Evolutionary conservation across 306 rosid species (phyloP).

Genomic region (Fragaria nilgerrensis): DNA sequence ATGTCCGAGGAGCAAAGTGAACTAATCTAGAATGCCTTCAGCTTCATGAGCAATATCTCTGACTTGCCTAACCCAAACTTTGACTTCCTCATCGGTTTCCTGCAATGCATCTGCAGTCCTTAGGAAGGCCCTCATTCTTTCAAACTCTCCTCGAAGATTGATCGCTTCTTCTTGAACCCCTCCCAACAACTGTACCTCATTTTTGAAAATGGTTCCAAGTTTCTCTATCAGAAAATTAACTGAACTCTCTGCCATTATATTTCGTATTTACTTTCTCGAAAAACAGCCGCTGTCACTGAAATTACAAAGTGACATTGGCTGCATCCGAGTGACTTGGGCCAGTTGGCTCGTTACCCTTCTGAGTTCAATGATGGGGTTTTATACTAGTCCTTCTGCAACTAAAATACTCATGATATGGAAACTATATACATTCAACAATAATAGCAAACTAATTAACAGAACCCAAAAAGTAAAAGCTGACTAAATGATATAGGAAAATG

Average conservation of each 20-base stretch:
- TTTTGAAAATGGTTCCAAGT: constrained; percentile 34
- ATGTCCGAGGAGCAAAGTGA: constrained; percentile 23
- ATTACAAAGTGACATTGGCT: background rate
- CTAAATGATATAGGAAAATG: too few species aligned
- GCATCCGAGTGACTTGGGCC: background rate
- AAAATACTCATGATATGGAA: too few species aligned
- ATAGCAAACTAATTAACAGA: too few species aligned
- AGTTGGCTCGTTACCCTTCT: constrained; percentile 21
- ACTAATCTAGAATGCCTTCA: constrained; percentile 37
- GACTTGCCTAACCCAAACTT: constrained; percentile 37
- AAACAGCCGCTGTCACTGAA: background rate
- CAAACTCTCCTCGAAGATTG: constrained; percentile 24
- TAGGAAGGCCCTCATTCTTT: constrained; percentile 35
- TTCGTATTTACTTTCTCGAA: too few species aligned
- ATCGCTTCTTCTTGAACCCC: constrained; percentile 44
- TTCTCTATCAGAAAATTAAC: constrained; percentile 44
- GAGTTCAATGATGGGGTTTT: too few species aligned
- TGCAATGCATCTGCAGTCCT: constrained; percentile 32
- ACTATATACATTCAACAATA: too few species aligned
- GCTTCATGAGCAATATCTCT: constrained; percentile 37
- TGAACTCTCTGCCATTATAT: constrained; percentile 52
- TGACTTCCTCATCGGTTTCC: constrained; percentile 34
- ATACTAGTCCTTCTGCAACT: too few species aligned
- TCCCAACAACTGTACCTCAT: constrained; percentile 41
- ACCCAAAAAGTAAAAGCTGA: too few species aligned